phyloP scores from a whole-genome alignment of 2,329 filamentous ascomycete genomes.

The Tolypocladium paradoxum region DNA sequence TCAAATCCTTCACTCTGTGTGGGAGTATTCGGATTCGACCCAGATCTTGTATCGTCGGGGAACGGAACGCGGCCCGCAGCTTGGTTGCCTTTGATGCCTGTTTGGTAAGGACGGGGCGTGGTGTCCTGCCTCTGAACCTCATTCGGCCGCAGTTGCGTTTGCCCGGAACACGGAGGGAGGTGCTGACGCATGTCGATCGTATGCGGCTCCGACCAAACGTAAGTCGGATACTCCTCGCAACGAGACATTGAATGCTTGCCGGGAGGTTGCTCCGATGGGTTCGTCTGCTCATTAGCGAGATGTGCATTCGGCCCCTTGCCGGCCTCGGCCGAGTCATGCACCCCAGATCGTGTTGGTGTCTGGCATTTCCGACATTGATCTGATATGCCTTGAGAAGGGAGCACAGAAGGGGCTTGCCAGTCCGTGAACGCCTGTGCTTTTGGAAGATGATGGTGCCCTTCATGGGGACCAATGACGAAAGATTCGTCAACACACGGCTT shows the following conservation, averaged over 20 bases:
- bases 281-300: background rate
- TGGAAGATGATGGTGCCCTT: slow-evolving; percentile 7
- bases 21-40: background rate
- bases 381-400: background rate
- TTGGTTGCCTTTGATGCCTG: background rate
- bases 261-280: background rate
- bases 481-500: slow-evolving; percentile 2
- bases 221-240: slow-evolving; percentile 1
- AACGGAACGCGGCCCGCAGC: background rate
- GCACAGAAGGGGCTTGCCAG: background rate
- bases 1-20: background rate
- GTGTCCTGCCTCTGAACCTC: background rate
- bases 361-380: slow-evolving; percentile 1
- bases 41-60: background rate
- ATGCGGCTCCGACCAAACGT: background rate
- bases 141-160: background rate
- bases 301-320: background rate
- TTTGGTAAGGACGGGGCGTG: background rate
- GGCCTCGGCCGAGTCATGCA: no score
- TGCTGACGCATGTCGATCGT: background rate
- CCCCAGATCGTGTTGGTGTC: background rate
- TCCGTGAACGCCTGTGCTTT: slow-evolving; percentile 3
- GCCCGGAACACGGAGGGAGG: no score
- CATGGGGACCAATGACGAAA: slow-evolving; percentile 1
- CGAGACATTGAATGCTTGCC: background rate